Evolutionary conservation across 2,329 filamentous ascomycete species (phyloP), one percentile per base, ranked within the genome.

Genomic region (Aspergillus sp.): DNA sequence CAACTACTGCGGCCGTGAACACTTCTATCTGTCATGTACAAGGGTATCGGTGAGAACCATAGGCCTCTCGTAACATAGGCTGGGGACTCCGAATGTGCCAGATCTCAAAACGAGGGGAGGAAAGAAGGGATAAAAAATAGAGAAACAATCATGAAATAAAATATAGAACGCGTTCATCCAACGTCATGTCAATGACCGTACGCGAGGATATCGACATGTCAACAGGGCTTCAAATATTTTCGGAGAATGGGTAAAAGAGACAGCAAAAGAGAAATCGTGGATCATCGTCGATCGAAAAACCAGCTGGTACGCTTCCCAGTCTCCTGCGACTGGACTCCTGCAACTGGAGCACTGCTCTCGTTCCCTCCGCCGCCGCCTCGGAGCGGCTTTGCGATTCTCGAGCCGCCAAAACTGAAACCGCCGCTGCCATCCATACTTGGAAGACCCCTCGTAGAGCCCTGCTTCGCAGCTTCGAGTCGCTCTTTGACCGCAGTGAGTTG

Each of bases 401-500:
- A 78, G 54, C 81, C 81, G 57, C 83, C 82, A 66, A 87, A 96
- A 78, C 84, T 91, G 76, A 96, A 94, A 70, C 86, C 87, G 53
- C 84, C 86, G 71, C 86, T 87, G 57, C 84, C 85, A 62, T 83
- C 77, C 58, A 84, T 82, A 51, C 87, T 85, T 66, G 86, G 86
- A 58, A 97, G 86, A 57, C 91, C 92, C 66, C 92, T 89, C 10
- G 93, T 96, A 66, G 90, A 95, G 71, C 93, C 92, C 52, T 89
- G 87, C 80, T 98, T 99, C 75, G 93, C 95, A 55, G 92, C 90
- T 80, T 99, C 95, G 67, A 99, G 89, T 64, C 95, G 91, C 77
- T 99, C 95, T 83, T 98, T 99, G 79, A 99, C 95, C 54, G 93
- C 92, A 47, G 92, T 90, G 75, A 99, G 90, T 80, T 99, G 95